A percentile compares a stretch with the other conserved stretches of the same genome.
Conservation (phyloP, 2,329 filamentous ascomycete genomes). For the Colletotrichum ledebouriae region DNA sequence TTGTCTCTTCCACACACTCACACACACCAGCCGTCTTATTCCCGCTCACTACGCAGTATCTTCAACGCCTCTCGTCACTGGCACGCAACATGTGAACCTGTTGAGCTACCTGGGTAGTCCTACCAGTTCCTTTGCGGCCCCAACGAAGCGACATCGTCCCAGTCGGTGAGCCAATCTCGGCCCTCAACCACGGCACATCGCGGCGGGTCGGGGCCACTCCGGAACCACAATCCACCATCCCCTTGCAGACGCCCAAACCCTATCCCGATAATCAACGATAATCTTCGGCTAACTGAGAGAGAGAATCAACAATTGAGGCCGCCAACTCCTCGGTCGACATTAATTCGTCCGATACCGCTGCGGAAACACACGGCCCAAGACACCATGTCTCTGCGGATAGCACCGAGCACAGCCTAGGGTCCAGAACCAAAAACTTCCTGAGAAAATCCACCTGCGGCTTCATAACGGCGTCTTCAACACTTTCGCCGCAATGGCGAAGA, state of each 20-base stretch:
- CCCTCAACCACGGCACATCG: slow-evolving; percentile 21
- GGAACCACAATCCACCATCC: slow-evolving; percentile 3
- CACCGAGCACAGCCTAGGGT: neutral
- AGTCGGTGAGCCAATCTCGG: slow-evolving; percentile 28
- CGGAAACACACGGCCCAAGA: slow-evolving; percentile 35
- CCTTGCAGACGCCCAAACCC: slow-evolving; percentile 21
- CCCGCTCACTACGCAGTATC: slow-evolving; percentile 15
- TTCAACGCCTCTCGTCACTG: slow-evolving; percentile 21
- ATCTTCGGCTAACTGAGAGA: slow-evolving; percentile 6
- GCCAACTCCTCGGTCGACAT: neutral
- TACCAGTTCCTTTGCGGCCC: slow-evolving; percentile 21
- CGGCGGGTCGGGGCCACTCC: slow-evolving; percentile 11
- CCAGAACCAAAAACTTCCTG: neutral
- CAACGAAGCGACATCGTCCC: slow-evolving; percentile 36
- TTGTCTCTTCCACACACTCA: slow-evolving; percentile 23
- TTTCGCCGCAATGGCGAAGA: slow-evolving; percentile 28
- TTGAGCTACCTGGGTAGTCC: slow-evolving; percentile 37
- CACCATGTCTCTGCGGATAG: neutral
- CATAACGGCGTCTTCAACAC: slow-evolving; percentile 27
- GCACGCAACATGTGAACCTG: slow-evolving; percentile 25
- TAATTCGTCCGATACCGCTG: slow-evolving; percentile 13
- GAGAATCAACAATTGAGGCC: slow-evolving; percentile 12
- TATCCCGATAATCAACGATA: slow-evolving; percentile 5
- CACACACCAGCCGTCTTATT: neutral
- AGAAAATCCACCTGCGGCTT: slow-evolving; percentile 12